phyloP scores from a whole-genome alignment of 2,329 filamentous ascomycete genomes.

The Clonostachys chloroleuca region DNA sequence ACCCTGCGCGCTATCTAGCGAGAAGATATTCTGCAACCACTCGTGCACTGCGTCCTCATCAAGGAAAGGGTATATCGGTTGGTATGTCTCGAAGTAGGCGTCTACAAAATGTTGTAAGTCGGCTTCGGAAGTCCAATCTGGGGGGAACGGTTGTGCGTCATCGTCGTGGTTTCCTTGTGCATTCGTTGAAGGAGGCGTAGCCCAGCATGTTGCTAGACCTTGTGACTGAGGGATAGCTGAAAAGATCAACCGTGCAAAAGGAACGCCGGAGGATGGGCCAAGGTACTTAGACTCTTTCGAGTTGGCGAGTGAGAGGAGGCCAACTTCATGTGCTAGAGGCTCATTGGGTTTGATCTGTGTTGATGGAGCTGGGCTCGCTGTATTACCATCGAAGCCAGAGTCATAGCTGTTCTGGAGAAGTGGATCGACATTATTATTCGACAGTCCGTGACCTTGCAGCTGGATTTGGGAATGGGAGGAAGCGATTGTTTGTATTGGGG shows the following conservation, averaged over 20 bases:
- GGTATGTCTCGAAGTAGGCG: conserved; percentile 8
- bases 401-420: not conserved
- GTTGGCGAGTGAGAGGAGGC: conserved; percentile 7
- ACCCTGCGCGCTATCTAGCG: not conserved
- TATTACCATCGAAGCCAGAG: not conserved
- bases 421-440: not conserved
- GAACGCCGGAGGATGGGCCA: conserved; percentile 7
- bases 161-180: no score
- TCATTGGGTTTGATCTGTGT: not conserved
- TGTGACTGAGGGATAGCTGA: conserved; percentile 8
- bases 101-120: conserved; percentile 9
- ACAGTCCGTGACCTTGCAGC: not conserved
- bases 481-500: not conserved
- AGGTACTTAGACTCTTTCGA: conserved; percentile 8
- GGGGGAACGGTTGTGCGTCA: not conserved
- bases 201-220: conserved; percentile 5
- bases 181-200: not conserved
- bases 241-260: conserved; percentile 7
- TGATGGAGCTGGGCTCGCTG: not conserved
- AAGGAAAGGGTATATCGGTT: conserved; percentile 7
- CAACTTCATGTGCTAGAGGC: conserved; percentile 7
- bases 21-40: not conserved
- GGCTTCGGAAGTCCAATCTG: not conserved
- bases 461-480: no score
- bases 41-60: conserved; percentile 5